Evolutionary conservation across 2,329 filamentous ascomycete species (phyloP).

Genomic region (Hypoxylon sp.): DNA sequence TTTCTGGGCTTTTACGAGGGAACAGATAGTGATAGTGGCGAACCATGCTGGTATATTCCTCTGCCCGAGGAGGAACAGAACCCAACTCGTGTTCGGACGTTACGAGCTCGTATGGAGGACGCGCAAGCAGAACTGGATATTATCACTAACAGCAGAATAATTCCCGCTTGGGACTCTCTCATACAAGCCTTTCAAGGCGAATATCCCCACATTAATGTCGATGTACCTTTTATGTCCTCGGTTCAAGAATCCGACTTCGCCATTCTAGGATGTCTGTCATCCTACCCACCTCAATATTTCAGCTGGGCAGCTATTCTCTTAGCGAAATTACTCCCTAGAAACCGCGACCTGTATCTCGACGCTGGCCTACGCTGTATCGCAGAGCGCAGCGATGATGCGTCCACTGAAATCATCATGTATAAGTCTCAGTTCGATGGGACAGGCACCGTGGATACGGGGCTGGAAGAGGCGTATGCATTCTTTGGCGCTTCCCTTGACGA

Average conservation of each 20-base stretch:
- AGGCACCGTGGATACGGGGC: slow-evolving; percentile 23
- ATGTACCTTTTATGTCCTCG: neutral
- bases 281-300: slow-evolving; percentile 48
- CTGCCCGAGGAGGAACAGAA: slow-evolving; percentile 56
- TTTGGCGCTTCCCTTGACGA: slow-evolving; percentile 41
- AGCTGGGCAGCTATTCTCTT: slow-evolving; percentile 52
- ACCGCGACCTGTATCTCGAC: slow-evolving; percentile 48
- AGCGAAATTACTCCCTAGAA: slow-evolving; percentile 45
- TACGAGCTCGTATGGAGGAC: slow-evolving; percentile 54
- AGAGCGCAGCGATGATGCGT: slow-evolving; percentile 48
- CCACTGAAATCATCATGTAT: slow-evolving; percentile 49
- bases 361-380: slow-evolving; percentile 50
- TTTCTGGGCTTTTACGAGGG: slow-evolving; percentile 65
- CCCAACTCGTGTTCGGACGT: slow-evolving; percentile 55
- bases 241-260: slow-evolving; percentile 44
- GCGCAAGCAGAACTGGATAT: slow-evolving; percentile 47
- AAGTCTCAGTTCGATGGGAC: slow-evolving; percentile 50
- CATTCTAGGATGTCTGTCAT: slow-evolving; percentile 50
- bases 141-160: slow-evolving; percentile 18
- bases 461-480: slow-evolving; percentile 49
- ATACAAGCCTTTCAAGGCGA: slow-evolving; percentile 46
- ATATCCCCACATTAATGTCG: slow-evolving; percentile 14
- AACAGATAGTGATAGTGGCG: slow-evolving; percentile 56
- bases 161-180: slow-evolving; percentile 48
- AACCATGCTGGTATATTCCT: slow-evolving; percentile 58